Percentiles rank a stretch among this genome's conserved stretches.
Conservation (phyloP, 345 rosid genomes). For the Ailanthus altissimus region DNA sequence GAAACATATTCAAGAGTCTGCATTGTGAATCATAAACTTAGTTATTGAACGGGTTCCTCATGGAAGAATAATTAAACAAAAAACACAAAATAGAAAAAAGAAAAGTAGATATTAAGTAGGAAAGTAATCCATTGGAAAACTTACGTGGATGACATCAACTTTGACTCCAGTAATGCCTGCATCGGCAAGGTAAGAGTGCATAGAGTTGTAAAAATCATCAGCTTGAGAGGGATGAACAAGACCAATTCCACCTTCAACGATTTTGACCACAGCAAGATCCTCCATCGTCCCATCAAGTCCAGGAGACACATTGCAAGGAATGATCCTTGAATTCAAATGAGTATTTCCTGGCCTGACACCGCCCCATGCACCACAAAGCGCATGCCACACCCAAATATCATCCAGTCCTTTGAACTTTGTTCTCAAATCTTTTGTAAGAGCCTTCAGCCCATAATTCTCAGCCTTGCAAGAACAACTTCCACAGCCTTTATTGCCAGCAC, state of each 20-base stretch:
- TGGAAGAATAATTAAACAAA: background rate
- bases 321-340: conserved; percentile 49
- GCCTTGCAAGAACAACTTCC: conserved; percentile 29
- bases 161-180: conserved; percentile 77
- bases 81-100: too few species aligned
- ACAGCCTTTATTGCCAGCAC: conserved; percentile 3
- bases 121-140: conserved; percentile 9
- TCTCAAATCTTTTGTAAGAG: conserved; percentile 68
- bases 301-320: conserved; percentile 47
- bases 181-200: conserved; percentile 77
- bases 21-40: background rate
- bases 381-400: conserved; percentile 83
- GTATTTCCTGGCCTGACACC: conserved; percentile 71
- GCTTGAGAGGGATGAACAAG: conserved; percentile 75
- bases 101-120: background rate
- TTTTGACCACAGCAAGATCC: conserved; percentile 77
- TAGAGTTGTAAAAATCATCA: conserved; percentile 62
- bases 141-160: conserved; percentile 85
- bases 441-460: conserved; percentile 48
- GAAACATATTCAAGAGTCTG: conserved; percentile 69
- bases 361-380: conserved; percentile 91
- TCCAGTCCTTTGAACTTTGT: conserved; percentile 58
- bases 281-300: conserved; percentile 66
- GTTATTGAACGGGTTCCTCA: too few species aligned
- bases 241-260: conserved; percentile 75